Base-by-base conservation (phyloP, 345 rosid species). In the Salix udensis region DNA sequence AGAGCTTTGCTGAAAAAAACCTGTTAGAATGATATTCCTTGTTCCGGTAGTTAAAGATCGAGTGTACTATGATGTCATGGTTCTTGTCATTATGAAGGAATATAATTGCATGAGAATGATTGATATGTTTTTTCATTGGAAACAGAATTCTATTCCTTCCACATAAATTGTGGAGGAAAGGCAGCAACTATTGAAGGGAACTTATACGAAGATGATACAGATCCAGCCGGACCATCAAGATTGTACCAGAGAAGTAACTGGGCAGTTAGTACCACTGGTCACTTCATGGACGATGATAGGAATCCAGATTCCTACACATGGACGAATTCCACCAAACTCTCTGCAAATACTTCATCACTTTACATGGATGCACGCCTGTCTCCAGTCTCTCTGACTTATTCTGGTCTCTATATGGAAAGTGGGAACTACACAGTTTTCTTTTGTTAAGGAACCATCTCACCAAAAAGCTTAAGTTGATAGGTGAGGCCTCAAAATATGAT, bases 221-320 rank as follows among this genome's bases (percentile, higher is more conserved):
- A 8, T 14, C 5, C 67, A n/a, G 67, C 28, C 30, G 77, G 81
- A 10, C 40, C 77, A 73, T 76, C 81, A 52, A 40, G 30, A 58
- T 73, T 72, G 11, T 16, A 34, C 42, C 24, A 39, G 61, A 55
- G 26, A 4, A 75, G 65, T 30, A 71, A 71, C 65, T 71, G 74
- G 74, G 48, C 28, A 31, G 34, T 71, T 23, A 71, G 74, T 15
- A 71, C 44, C 30, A 31, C 74, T 16, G 74, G 74, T 18, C 44
- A 53, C 11, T n/a, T n/a, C n/a, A n/a, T n/a, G n/a, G n/a, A n/a
- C n/a, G n/a, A n/a, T n/a, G n/a, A n/a, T n/a, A n/a, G n/a, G n/a
- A n/a, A n/a, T n/a, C n/a, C n/a, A n/a, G n/a, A n/a, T n/a, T n/a
- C n/a, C n/a, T n/a, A n/a, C n/a, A 76, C 3, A n/a, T 6, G 6